A percentile compares a stretch with the other conserved stretches of the same genome.
Evolutionary conservation across 1,139 yeast species (phyloP).

Genomic region (Nadsonia starkeyi-henricii): DNA sequence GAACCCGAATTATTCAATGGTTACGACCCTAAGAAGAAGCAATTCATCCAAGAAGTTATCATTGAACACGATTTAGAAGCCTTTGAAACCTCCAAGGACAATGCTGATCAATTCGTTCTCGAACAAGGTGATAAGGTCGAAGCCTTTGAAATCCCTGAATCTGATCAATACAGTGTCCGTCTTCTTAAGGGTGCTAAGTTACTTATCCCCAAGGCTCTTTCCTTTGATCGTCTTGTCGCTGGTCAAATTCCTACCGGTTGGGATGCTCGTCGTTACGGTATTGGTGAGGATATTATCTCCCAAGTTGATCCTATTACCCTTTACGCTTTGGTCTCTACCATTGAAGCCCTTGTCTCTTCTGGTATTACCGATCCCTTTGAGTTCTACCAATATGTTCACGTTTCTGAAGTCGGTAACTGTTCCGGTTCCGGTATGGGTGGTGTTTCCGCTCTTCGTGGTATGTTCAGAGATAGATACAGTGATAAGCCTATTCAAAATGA

Average conservation of each 20-base stretch:
- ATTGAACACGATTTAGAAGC: constrained; percentile 93
- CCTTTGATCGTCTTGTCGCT: constrained; percentile 91
- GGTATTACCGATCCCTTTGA: constrained; percentile 98
- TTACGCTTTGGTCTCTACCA: constrained; percentile 84
- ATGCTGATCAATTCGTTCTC: constrained; percentile 85
- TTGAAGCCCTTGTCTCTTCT: constrained; percentile 81
- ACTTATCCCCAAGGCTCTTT: constrained; percentile 87
- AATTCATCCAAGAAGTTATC: constrained; percentile 85
- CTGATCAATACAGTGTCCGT: constrained; percentile 85
- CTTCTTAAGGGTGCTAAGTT: constrained; percentile 87
- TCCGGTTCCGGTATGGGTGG: constrained; percentile 99
- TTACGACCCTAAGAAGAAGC: constrained; percentile 88
- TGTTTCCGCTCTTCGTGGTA: constrained; percentile 89
- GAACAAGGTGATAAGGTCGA: constrained; percentile 94
- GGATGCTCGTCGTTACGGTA: constrained; percentile 92
- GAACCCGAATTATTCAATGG: constrained; percentile 93
- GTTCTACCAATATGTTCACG: constrained; percentile 94
- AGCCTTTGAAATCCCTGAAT: constrained; percentile 72
- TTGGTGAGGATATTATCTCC: constrained; percentile 76
- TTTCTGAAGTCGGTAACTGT: constrained; percentile 97
- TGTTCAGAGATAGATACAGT: constrained; percentile 88
- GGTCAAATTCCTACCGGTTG: constrained; percentile 99
- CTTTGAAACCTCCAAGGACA: constrained; percentile 87
- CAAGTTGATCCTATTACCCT: constrained; percentile 96
- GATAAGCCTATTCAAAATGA: constrained; percentile 95